phyloP scores from a whole-genome alignment of 108 stramenopile species.

The Schizochytrium sp. region DNA sequence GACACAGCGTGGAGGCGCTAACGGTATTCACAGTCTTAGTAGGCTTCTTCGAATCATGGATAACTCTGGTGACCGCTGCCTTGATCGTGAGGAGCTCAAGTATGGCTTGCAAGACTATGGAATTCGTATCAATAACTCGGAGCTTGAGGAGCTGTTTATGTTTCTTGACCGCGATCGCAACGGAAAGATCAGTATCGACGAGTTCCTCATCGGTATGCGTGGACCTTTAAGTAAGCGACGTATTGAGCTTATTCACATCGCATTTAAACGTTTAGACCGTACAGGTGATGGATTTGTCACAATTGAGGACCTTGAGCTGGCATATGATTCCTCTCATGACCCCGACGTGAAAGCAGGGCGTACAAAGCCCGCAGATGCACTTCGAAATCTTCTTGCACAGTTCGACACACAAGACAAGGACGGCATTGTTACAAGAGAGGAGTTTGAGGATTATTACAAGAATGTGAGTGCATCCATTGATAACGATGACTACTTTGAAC shows the following conservation, averaged over 20 bases:
- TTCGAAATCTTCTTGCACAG: conserved; percentile 73
- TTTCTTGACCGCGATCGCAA: conserved; percentile 73
- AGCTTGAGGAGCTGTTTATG: conserved; percentile 73
- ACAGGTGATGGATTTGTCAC: conserved; percentile 69
- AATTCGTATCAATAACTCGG: conserved; percentile 72
- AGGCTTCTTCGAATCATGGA: conserved; percentile 76
- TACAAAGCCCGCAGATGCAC: conserved; percentile 68
- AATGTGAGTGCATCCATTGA: conserved; percentile 76
- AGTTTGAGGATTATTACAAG: conserved; percentile 78
- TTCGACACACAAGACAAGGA: conserved; percentile 75
- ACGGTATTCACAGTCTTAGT: conserved; percentile 70
- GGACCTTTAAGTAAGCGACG: conserved; percentile 72
- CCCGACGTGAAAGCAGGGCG: conserved; percentile 74
- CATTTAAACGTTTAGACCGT: conserved; percentile 75
- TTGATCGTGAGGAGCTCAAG: conserved; percentile 75
- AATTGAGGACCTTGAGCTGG: conserved; percentile 65
- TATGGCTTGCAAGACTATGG: conserved; percentile 72
- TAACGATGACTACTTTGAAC: conserved; percentile 79
- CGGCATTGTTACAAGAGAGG: conserved; percentile 76
- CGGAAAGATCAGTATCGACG: conserved; percentile 71
- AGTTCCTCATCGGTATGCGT: conserved; percentile 74
- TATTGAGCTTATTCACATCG: conserved; percentile 67
- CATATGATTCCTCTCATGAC: conserved; percentile 73
- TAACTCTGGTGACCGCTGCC: conserved; percentile 65
- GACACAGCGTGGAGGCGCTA: conserved; percentile 54